These are phyloP conservation scores for Porcisia deanei DNA, from an alignment of 208 protist species.

Conservation along the genomic window DNA sequence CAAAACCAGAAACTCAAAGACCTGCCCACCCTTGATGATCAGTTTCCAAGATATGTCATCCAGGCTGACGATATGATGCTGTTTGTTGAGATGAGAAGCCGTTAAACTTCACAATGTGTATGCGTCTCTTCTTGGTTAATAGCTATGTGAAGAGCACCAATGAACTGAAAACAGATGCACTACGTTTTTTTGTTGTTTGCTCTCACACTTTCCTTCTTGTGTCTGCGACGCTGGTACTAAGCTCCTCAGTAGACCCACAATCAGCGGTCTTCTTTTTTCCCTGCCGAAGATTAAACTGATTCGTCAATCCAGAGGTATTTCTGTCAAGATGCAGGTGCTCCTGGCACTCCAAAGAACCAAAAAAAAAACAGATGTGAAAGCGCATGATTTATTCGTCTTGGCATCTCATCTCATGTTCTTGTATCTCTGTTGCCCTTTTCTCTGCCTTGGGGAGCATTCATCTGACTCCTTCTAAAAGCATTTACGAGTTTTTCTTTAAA, in stretches of 20 bases:
- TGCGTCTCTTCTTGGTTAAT: background rate
- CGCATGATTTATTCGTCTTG: too few relatives aligned
- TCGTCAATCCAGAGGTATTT: too few relatives aligned
- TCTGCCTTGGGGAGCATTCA: too few relatives aligned
- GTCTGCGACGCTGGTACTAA: too few relatives aligned
- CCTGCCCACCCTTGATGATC: background rate
- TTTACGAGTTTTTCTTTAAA: background rate
- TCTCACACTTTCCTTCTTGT: background rate
- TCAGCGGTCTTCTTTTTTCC: background rate
- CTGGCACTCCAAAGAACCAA: background rate
- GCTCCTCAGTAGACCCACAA: background rate
- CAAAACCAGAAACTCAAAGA: background rate
- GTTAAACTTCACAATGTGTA: background rate
- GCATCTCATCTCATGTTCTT: too few relatives aligned
- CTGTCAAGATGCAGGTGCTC: too few relatives aligned
- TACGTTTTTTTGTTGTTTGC: background rate
- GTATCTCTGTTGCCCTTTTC: too few relatives aligned
- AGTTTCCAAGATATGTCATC: background rate
- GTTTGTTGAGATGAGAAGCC: constrained; percentile 5
- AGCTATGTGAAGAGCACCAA: background rate
- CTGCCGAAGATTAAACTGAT: too few relatives aligned
- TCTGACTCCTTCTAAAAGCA: too few relatives aligned
- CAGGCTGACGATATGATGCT: constrained; percentile 1
- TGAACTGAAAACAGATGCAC: background rate
- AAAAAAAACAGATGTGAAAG: background rate